Conservation (phyloP, 1,284 basidiomycete genomes). For the Marasmius tenuissimus region DNA sequence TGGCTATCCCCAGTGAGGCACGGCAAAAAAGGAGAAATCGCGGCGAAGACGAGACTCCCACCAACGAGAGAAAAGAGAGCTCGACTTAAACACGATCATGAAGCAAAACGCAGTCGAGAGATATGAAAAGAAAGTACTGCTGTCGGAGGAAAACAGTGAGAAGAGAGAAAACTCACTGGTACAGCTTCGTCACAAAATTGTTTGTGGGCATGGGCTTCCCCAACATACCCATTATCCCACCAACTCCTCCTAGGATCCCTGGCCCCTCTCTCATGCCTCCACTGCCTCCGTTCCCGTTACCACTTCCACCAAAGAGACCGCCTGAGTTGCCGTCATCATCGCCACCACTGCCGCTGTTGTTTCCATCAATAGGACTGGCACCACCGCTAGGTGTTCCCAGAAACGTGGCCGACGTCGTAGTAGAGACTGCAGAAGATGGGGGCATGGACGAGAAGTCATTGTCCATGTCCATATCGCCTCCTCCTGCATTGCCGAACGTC, state of each 20-base stretch:
- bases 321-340: conserved; percentile 19
- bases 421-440: conserved; percentile 7
- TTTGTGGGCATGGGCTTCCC: conserved; percentile 72
- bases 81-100: neutral
- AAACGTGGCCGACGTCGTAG: conserved; percentile 21
- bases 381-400: conserved; percentile 24
- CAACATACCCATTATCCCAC: conserved; percentile 47
- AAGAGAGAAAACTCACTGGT: conserved; percentile 56
- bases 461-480: conserved; percentile 38
- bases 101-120: neutral
- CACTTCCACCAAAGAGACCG: conserved; percentile 15
- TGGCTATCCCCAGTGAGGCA: no score
- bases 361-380: conserved; percentile 55
- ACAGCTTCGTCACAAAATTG: conserved; percentile 82
- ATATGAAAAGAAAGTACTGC: neutral
- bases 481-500: conserved; percentile 38
- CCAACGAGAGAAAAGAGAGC: conserved; percentile 2
- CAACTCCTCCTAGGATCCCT: conserved; percentile 11
- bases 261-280: conserved; percentile 18
- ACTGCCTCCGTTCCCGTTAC: conserved; percentile 20
- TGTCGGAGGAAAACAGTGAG: neutral
- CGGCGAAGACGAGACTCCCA: conserved; percentile 2
- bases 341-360: conserved; percentile 37
- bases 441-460: conserved; percentile 24
- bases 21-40: neutral